phyloP scores from a whole-genome alignment of 225 moss, liverwort and hornwort genomes.

The Sphagnum tenellum region DNA sequence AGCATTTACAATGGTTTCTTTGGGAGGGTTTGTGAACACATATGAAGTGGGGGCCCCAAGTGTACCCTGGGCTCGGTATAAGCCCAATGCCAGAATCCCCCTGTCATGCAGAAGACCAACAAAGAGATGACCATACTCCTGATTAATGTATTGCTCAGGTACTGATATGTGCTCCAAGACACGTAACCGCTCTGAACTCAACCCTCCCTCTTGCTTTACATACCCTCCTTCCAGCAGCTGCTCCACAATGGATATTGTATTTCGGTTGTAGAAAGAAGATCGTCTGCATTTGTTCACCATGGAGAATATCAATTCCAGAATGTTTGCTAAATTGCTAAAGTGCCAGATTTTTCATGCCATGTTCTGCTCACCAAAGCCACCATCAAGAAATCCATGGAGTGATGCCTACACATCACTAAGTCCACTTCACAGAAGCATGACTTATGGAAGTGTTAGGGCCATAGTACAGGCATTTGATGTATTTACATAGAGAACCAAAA shows the following conservation, averaged over 20 bases:
- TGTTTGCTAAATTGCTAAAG: too few species aligned
- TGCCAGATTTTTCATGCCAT: too few species aligned
- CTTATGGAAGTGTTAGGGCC: too few species aligned
- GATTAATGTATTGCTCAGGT: slow-evolving; percentile 42
- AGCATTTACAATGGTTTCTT: slow-evolving; percentile 35
- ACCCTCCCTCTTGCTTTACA: slow-evolving; percentile 11
- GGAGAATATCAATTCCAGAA: too few species aligned
- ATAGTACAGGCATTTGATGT: neutral
- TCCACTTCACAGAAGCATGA: too few species aligned
- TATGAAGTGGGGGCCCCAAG: slow-evolving; percentile 68
- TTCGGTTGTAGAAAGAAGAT: slow-evolving; percentile 74
- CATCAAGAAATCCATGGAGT: too few species aligned
- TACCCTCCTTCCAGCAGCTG: slow-evolving; percentile 65
- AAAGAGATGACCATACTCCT: slow-evolving; percentile 39
- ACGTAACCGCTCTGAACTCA: slow-evolving; percentile 25
- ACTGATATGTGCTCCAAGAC: slow-evolving; percentile 43
- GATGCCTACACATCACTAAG: too few species aligned
- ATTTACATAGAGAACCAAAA: neutral
- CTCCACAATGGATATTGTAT: slow-evolving; percentile 64
- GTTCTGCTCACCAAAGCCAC: too few species aligned
- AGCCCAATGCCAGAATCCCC: slow-evolving; percentile 49
- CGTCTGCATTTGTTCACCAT: slow-evolving; percentile 30
- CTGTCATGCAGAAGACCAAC: slow-evolving; percentile 53
- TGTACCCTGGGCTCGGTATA: slow-evolving; percentile 58
- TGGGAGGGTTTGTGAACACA: slow-evolving; percentile 71